phyloP scores from a whole-genome alignment of 2,329 filamentous ascomycete species.

The Dendrostoma leiphaemia region DNA sequence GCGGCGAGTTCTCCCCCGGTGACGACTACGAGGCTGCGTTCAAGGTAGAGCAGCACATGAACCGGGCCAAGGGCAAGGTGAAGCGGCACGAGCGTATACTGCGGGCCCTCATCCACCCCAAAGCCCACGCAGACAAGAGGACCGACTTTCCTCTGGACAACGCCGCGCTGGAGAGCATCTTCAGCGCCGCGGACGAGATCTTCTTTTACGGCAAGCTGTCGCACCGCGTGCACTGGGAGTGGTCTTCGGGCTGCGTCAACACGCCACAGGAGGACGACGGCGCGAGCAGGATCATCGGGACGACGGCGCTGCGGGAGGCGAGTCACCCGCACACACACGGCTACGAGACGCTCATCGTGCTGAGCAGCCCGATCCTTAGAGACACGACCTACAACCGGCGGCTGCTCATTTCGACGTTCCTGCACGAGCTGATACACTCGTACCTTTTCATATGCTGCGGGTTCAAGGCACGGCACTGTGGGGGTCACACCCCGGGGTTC shows the following conservation, averaged over 20 bases:
- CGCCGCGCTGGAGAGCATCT: constrained; percentile 54
- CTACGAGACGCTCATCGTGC: constrained; percentile 61
- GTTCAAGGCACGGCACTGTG: constrained; percentile 51
- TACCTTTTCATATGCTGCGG: constrained; percentile 64
- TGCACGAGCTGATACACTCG: constrained; percentile 67
- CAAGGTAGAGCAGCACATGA: constrained; percentile 47
- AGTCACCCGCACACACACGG: constrained; percentile 37
- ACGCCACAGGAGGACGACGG: constrained; percentile 30
- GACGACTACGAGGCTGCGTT: constrained; percentile 47
- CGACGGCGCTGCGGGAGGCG: constrained; percentile 55
- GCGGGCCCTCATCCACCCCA: constrained; percentile 53
- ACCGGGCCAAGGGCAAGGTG: constrained; percentile 41
- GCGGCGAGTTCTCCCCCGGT: constrained; percentile 35
- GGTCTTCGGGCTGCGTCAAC: constrained; percentile 48
- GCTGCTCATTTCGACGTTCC: constrained; percentile 61
- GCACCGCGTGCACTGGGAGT: constrained; percentile 61
- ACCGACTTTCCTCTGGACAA: constrained; percentile 55
- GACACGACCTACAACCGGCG: constrained; percentile 56
- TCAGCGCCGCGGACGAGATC: constrained; percentile 59
- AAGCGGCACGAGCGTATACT: constrained; percentile 55
- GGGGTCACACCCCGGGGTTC: constrained; percentile 62
- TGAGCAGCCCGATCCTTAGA: constrained; percentile 58
- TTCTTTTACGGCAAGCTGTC: constrained; percentile 58
- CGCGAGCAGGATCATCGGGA: constrained; percentile 57
- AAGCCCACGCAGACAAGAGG: constrained; percentile 26